Percentiles rank a stretch among this genome's conserved stretches.
phyloP scores from a whole-genome alignment of 2,329 filamentous ascomycete species.

The Penicillium freii region DNA sequence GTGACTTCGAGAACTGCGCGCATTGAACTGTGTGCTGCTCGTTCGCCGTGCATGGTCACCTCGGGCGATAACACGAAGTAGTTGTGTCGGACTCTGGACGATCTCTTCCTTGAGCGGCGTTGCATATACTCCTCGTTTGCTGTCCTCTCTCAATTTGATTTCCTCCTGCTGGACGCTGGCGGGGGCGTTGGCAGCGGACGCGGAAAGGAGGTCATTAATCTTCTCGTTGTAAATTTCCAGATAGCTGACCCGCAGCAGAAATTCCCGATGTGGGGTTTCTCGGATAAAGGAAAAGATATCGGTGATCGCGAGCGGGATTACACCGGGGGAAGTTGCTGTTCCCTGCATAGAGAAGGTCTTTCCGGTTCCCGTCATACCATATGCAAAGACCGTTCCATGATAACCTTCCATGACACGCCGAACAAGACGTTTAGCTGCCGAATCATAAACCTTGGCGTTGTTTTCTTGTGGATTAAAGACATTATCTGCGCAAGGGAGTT shows the following conservation, averaged over 20 bases:
- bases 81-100: constrained; percentile 93
- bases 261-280: constrained; percentile 91
- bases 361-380: constrained; percentile 97
- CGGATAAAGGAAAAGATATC: constrained; percentile 99
- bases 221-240: constrained; percentile 98
- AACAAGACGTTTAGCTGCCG: constrained; percentile 87
- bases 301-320: constrained; percentile 94
- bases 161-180: constrained; percentile 71
- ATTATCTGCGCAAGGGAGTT: constrained; percentile 64
- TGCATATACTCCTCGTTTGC: constrained; percentile 93
- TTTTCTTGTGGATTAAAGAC: constrained; percentile 93
- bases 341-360: constrained; percentile 99
- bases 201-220: constrained; percentile 88
- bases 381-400: constrained; percentile 96
- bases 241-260: constrained; percentile 92
- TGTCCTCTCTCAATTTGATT: constrained; percentile 95
- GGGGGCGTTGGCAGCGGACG: constrained; percentile 59
- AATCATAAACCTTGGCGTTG: constrained; percentile 92
- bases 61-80: constrained; percentile 88
- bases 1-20: constrained; percentile 93
- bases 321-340: constrained; percentile 89
- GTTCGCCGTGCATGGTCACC: constrained; percentile 88
- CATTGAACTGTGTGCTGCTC: constrained; percentile 94
- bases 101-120: constrained; percentile 97
- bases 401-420: constrained; percentile 98